A percentile compares a stretch with the other conserved stretches of the same genome.
phyloP scores from a whole-genome alignment of 2,329 filamentous ascomycete species.

The Pseudogymnoascus sp. region DNA sequence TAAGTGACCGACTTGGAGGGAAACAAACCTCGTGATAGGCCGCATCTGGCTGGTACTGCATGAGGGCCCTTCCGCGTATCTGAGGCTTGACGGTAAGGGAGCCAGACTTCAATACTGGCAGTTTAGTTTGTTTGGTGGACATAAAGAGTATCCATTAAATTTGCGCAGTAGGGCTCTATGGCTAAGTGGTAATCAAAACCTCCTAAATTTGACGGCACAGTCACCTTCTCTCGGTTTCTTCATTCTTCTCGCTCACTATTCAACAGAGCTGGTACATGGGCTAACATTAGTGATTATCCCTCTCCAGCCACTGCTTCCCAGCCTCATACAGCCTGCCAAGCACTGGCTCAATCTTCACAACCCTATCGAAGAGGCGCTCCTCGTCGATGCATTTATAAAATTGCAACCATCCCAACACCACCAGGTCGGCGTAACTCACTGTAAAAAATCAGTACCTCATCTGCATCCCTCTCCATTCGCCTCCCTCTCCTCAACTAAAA shows the following conservation, averaged over 20 bases:
- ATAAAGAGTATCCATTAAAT: not conserved
- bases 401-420: conserved; percentile 42
- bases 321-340: conserved; percentile 19
- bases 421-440: conserved; percentile 49
- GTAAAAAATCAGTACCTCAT: not conserved
- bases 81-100: not conserved
- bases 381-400: conserved; percentile 34
- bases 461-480: not conserved
- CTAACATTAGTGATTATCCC: conserved; percentile 19
- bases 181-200: not conserved
- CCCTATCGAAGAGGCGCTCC: conserved; percentile 31
- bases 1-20: not conserved
- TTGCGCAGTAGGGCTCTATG: not conserved
- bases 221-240: not conserved
- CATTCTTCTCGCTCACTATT: not conserved
- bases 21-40: not conserved
- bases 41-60: not conserved
- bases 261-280: not conserved
- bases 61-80: not conserved
- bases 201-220: not conserved
- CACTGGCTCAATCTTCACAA: conserved; percentile 28
- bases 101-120: not conserved
- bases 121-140: not conserved
- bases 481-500: not conserved
- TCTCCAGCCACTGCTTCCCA: conserved; percentile 21